Evolutionary conservation across 2,329 filamentous ascomycete species (phyloP).

Genomic region (Nothophoma quercina): DNA sequence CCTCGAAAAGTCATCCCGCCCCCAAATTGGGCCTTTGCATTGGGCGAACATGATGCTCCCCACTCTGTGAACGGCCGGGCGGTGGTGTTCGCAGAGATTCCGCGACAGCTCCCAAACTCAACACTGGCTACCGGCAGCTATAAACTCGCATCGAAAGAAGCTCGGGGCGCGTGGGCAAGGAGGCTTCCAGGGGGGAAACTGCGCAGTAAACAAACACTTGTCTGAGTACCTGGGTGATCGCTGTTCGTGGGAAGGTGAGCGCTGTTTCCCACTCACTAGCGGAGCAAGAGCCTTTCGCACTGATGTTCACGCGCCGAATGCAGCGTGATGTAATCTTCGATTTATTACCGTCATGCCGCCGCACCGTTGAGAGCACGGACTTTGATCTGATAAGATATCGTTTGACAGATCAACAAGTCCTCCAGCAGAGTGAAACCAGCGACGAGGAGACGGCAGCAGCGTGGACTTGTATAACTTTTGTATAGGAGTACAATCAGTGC

Average conservation of each 20-base stretch:
- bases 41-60: slow-evolving; percentile 59
- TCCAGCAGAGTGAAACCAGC: neutral
- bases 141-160: slow-evolving; percentile 23
- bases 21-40: slow-evolving; percentile 67
- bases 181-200: neutral
- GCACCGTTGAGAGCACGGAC: slow-evolving; percentile 12
- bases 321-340: slow-evolving; percentile 22
- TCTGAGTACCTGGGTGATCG: slow-evolving; percentile 14
- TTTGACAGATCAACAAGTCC: neutral
- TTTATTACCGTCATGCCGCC: slow-evolving; percentile 12
- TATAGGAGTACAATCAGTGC: neutral
- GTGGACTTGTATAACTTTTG: neutral
- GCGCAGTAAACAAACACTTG: slow-evolving; percentile 19
- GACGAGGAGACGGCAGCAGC: neutral
- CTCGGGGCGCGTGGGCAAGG: slow-evolving; percentile 10
- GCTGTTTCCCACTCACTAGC: slow-evolving; percentile 11
- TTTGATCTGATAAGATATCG: slow-evolving; percentile 22
- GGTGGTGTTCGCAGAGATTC: slow-evolving; percentile 20
- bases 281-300: slow-evolving; percentile 18
- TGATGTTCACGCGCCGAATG: slow-evolving; percentile 18
- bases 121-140: slow-evolving; percentile 27
- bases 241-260: slow-evolving; percentile 15
- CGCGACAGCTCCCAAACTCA: slow-evolving; percentile 26
- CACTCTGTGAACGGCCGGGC: slow-evolving; percentile 18
- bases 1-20: slow-evolving; percentile 66